Evolutionary conservation across 306 rosid genomes (phyloP).

Genomic region (Dalbergia cochinchinensis): DNA sequence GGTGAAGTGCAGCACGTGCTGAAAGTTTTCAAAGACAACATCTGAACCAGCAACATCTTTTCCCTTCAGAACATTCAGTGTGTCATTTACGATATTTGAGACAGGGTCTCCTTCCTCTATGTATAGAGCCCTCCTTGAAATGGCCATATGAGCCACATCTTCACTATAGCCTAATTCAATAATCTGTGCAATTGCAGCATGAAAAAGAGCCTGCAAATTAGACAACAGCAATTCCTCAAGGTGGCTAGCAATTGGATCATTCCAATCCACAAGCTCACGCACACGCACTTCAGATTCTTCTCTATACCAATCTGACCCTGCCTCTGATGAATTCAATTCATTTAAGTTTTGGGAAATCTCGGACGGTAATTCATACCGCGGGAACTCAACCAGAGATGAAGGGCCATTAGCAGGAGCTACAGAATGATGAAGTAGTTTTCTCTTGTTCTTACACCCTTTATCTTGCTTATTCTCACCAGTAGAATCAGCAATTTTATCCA

Average conservation of each 20-base stretch:
- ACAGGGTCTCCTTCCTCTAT: constrained; percentile 55
- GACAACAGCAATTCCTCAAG: constrained; percentile 61
- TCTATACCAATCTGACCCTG: constrained; percentile 33
- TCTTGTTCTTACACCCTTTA: constrained; percentile 50
- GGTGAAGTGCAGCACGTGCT: constrained; percentile 60
- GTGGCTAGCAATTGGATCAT: constrained; percentile 57
- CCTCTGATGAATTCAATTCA: constrained; percentile 33
- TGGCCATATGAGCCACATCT: constrained; percentile 49
- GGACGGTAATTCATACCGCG: constrained; percentile 32
- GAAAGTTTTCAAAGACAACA: constrained; percentile 49
- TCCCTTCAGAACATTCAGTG: constrained; percentile 51
- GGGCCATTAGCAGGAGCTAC: constrained; percentile 2
- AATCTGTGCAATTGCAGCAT: constrained; percentile 55
- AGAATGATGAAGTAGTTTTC: constrained; percentile 48
- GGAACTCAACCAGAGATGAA: constrained; percentile 40
- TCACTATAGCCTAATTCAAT: constrained; percentile 59
- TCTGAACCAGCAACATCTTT: constrained; percentile 32
- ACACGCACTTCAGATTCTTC: constrained; percentile 35
- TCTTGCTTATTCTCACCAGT: constrained; percentile 35
- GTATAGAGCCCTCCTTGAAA: constrained; percentile 65
- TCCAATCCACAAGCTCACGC: constrained; percentile 61
- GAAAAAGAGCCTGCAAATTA: constrained; percentile 60
- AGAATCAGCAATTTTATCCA: constrained; percentile 47
- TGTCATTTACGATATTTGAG: constrained; percentile 50
- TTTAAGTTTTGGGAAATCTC: constrained; percentile 10